Evolutionary conservation across 2,329 filamentous ascomycete genomes (phyloP), one percentile per base, ranked within the genome.

Genomic region (Cordyceps pruinosa): DNA sequence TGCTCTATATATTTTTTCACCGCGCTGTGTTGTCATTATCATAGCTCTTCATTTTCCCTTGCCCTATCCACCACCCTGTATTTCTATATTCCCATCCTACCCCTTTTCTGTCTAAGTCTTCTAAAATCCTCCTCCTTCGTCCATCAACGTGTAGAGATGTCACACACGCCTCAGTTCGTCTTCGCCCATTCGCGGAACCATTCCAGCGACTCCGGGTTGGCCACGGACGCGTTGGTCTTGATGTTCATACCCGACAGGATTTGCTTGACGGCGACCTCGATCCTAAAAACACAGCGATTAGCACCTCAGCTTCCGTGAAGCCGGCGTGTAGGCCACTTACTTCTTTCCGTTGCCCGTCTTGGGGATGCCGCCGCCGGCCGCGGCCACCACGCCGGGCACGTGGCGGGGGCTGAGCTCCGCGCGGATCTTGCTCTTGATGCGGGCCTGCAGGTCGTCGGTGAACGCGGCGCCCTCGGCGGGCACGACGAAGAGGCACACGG

Each of bases 281-380:
- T 90, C 73, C 87, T 89, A 39, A 35, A 53, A 17, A 48, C 0
- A 32, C 2, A 23, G 2, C 23, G 56, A 10, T 68, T 61, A 67
- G 58, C 26, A 53, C 34, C 39, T 30, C 8, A 45, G n/a, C 8
- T 37, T 23, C 15, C 7, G 6, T 15, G 10, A 35, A 3, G 17
- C 12, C 12, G 30, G 6, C 12, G 30, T 32, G 12, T 25, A 0
- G 19, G 12, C 8, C 46, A 80, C 85, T 75, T 72, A 89, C 85
- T 97, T 99, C 77, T 99, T 99, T 54, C 93, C 93, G 67, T 99
- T 99, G 2, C 86, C 86, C 17, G 94, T 97, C 63, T 92, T 86
- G 0, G 93, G 94, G 19, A 99, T 94, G 37, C 93, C 91, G 0
- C 86, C 77, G 2, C 73, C 85, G 61, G 88, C 92, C 69, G 89